phyloP scores from a whole-genome alignment of 441 rosid genomes.

The Euphorbia corollata region DNA sequence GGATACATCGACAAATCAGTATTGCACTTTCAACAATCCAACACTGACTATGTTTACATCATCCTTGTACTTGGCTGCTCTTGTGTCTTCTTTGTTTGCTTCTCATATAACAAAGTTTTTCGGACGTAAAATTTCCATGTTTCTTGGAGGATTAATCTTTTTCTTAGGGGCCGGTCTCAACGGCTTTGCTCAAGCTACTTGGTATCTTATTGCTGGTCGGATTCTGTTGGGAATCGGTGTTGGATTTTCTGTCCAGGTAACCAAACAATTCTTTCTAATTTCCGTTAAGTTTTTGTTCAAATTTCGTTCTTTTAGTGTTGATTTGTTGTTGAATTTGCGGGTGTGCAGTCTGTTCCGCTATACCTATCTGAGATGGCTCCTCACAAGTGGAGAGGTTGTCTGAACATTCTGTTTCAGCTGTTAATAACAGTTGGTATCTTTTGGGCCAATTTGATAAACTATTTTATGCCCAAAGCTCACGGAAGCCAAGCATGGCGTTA shows the following conservation, averaged over 20 bases:
- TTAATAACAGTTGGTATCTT: constrained; percentile 50
- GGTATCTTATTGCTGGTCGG: constrained; percentile 60
- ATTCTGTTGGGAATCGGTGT: constrained; percentile 61
- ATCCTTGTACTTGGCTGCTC: constrained; percentile 71
- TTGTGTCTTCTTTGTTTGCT: constrained; percentile 58
- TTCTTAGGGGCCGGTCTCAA: constrained; percentile 56
- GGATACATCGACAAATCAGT: constrained; percentile 52
- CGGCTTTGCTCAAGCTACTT: constrained; percentile 44
- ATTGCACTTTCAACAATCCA: constrained; percentile 65
- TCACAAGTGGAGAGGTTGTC: constrained; percentile 50
- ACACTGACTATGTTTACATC: constrained; percentile 64
- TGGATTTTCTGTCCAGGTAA: constrained; percentile 71
- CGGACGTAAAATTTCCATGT: constrained; percentile 51
- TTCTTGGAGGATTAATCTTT: constrained; percentile 61
- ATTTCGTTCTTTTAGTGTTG: neutral
- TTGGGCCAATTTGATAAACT: constrained; percentile 27
- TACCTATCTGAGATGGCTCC: constrained; percentile 84
- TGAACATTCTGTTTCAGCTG: constrained; percentile 67
- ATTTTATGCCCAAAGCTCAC: constrained; percentile 37
- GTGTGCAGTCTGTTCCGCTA: constrained; percentile 55
- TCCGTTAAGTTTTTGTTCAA: neutral
- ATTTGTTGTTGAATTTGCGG: neutral
- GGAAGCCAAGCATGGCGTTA: constrained; percentile 57
- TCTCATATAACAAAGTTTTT: constrained; percentile 45
- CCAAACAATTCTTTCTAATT: neutral